Evolutionary conservation across 176 grass and related monocot genomes (phyloP).

Genomic region (Dendrocalamus sinicus): DNA sequence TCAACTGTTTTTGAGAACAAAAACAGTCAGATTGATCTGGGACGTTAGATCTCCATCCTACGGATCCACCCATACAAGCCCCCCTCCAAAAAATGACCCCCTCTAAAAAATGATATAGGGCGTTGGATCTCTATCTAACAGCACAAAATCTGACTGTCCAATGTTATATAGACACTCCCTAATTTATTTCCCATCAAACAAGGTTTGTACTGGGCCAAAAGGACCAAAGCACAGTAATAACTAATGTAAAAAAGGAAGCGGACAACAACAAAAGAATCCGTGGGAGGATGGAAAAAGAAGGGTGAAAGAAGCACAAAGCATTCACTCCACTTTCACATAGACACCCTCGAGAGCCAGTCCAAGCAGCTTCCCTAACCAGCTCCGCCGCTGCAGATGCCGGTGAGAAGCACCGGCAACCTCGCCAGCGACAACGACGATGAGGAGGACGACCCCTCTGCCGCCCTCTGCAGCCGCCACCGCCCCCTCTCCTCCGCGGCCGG

Average conservation of each 20-base stretch:
- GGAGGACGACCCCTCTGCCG: slow-evolving; percentile 28
- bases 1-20: too few species aligned
- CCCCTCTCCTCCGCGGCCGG: slow-evolving; percentile 36
- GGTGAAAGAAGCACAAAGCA: neutral
- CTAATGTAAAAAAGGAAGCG: neutral
- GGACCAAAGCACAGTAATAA: slow-evolving; percentile 33
- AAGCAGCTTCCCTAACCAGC: slow-evolving; percentile 31
- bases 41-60: too few species aligned
- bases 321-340: slow-evolving; percentile 31
- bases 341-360: neutral
- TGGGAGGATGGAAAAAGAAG: neutral
- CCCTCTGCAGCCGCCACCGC: slow-evolving; percentile 37
- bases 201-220: neutral
- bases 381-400: slow-evolving; percentile 84
- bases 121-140: too few species aligned
- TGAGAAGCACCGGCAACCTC: slow-evolving; percentile 70
- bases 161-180: too few species aligned
- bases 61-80: too few species aligned
- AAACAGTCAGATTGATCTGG: too few species aligned
- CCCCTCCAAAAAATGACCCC: too few species aligned
- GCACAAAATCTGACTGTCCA: too few species aligned
- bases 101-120: too few species aligned
- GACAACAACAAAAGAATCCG: neutral
- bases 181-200: neutral
- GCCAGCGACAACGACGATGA: slow-evolving; percentile 38